phyloP scores from a whole-genome alignment of 2,329 filamentous ascomycete genomes.

The Xylaria sp. region DNA sequence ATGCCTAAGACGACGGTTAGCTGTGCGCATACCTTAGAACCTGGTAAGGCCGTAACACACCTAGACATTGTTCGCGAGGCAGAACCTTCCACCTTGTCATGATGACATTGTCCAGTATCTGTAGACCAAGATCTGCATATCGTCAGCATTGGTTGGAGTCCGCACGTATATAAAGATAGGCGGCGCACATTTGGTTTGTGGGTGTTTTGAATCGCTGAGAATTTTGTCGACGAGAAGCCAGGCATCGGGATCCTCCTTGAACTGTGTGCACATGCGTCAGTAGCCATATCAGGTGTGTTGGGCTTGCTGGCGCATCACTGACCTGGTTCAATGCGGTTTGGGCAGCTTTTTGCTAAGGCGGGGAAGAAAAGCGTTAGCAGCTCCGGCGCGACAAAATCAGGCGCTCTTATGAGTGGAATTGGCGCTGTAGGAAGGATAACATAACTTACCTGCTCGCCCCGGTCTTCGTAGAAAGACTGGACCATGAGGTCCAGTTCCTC shows the following conservation, averaged over 20 bases:
- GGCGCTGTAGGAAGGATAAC: constrained; percentile 3
- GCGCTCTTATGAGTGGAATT: constrained; percentile 1
- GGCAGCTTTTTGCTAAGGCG: constrained; percentile 88
- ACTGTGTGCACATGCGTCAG: constrained; percentile 64
- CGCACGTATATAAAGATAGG: constrained; percentile 17
- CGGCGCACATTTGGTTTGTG: constrained; percentile 91
- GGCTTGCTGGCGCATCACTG: constrained; percentile 51
- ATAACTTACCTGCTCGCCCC: constrained; percentile 83
- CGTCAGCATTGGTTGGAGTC: constrained; percentile 40
- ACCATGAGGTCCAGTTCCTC: constrained; percentile 96
- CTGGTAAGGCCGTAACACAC: constrained; percentile 57
- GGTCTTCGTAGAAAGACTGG: constrained; percentile 96
- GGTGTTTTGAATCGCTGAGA: constrained; percentile 89
- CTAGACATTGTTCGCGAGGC: constrained; percentile 94
- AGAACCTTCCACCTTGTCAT: constrained; percentile 99
- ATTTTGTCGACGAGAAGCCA: constrained; percentile 99
- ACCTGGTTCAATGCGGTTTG: constrained; percentile 94
- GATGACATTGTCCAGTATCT: constrained; percentile 98
- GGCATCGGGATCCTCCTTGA: constrained; percentile 98
- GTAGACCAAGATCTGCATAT: constrained; percentile 82
- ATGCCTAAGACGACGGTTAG: constrained; percentile 71
- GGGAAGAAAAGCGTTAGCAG: constrained; percentile 47
- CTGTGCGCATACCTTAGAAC: not conserved
- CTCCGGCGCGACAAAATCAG: constrained; percentile 20
- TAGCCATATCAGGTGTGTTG: constrained; percentile 31